These are phyloP conservation scores for Pseudonectria buxi DNA, from an alignment of 2,329 filamentous ascomycete species.

Conservation along the genomic window DNA sequence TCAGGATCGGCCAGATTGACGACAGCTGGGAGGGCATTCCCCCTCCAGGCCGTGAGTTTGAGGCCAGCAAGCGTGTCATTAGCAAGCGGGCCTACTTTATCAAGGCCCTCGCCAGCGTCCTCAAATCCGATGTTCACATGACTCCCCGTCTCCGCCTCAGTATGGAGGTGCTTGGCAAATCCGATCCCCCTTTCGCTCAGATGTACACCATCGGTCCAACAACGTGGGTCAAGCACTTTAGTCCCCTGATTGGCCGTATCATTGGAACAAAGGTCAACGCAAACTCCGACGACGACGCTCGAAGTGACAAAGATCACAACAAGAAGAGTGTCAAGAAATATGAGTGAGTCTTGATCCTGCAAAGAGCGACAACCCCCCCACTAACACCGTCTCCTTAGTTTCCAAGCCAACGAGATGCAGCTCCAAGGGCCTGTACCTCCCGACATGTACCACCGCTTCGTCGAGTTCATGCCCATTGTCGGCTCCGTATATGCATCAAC, in stretches of 20 bases:
- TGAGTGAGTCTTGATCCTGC: constrained; percentile 48
- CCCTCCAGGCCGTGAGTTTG: constrained; percentile 51
- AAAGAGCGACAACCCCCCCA: neutral
- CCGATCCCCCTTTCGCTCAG: constrained; percentile 59
- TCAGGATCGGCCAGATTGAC: constrained; percentile 53
- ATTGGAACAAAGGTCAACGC: constrained; percentile 63
- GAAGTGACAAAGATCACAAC: constrained; percentile 20
- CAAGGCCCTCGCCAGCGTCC: constrained; percentile 58
- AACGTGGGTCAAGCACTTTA: constrained; percentile 76
- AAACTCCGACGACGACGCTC: constrained; percentile 44
- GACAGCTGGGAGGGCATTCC: constrained; percentile 64
- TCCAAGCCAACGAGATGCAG: constrained; percentile 90
- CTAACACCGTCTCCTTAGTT: constrained; percentile 43
- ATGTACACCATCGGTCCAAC: constrained; percentile 75
- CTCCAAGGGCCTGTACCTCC: constrained; percentile 74
- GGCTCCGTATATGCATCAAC: constrained; percentile 78
- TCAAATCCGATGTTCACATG: constrained; percentile 57
- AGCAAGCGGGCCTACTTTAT: constrained; percentile 82
- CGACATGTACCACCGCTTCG: constrained; percentile 81
- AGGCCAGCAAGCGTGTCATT: constrained; percentile 74
- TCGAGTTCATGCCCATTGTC: constrained; percentile 87
- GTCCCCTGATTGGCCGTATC: constrained; percentile 78
- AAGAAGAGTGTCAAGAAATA: constrained; percentile 62
- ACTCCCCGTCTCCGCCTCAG: constrained; percentile 66
- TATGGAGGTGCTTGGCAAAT: constrained; percentile 70